Evolutionary conservation across 306 rosid genomes (phyloP).

Genomic region (Cucumis hystrix): DNA sequence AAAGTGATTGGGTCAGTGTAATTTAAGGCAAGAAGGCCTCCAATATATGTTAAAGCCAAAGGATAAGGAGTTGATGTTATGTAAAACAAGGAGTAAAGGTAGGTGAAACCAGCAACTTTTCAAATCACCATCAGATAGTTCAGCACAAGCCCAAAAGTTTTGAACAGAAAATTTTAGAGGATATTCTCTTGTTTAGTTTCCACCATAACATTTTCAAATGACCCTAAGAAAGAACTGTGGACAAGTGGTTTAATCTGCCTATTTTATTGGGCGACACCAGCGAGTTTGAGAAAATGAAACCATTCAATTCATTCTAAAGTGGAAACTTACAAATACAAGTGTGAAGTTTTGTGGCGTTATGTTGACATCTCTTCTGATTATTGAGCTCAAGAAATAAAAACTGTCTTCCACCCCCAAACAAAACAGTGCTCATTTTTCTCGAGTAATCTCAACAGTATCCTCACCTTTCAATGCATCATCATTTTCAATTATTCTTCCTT

Average conservation of each 20-base stretch:
- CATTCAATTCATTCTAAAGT: background rate
- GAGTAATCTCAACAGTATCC: slow-evolving; percentile 16
- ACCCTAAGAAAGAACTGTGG: background rate
- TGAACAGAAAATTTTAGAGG: background rate
- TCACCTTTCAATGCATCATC: slow-evolving; percentile 30
- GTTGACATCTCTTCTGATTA: background rate
- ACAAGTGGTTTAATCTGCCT: background rate
- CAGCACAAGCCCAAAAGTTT: background rate
- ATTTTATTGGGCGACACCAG: background rate
- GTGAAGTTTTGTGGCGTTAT: background rate
- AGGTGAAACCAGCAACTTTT: background rate
- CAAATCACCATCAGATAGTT: background rate
- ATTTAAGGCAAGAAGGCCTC: background rate
- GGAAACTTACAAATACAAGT: background rate
- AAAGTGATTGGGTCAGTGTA: background rate
- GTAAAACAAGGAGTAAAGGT: background rate
- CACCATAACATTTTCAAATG: background rate
- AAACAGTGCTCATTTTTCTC: slow-evolving; percentile 8
- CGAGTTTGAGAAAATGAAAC: background rate
- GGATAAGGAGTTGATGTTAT: background rate
- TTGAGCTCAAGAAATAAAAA: background rate
- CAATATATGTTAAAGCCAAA: background rate
- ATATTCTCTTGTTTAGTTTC: background rate
- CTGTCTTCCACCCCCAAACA: background rate
- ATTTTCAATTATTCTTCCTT: slow-evolving; percentile 55